Evolutionary conservation across 192 early-diverging fungal genomes (phyloP), one percentile per base, ranked within the genome.

Genomic region (Rhizophagus prolifer): DNA sequence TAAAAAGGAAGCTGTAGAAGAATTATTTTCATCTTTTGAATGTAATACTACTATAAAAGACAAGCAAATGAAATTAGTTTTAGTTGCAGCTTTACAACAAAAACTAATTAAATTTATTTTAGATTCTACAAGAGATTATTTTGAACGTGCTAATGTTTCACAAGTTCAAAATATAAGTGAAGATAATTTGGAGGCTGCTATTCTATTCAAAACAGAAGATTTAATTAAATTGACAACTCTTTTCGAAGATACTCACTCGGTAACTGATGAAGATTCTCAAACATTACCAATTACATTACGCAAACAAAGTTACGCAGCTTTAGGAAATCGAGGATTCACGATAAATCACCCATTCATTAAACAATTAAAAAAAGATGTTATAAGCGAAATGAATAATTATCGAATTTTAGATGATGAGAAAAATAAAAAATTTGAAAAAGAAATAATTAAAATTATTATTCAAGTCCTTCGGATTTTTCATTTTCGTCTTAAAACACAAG

Each of bases 401-500:
- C 58, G 73, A 12, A 34, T 16, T n/a, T 4, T 74, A 28, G 73
- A 58, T 21, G 21, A 60, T 44, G 44, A 74, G 31, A 74, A 74
- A 34, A 60, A 41, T 16, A 31, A 60, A 63, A 30, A 63, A 9
- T 7, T 61, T 23, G 10, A 9, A 19, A 31, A 58, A 74, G 34
- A 34, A 23, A 6, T 26, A 9, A 28, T 19, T 25, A 7, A 8
- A 19, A 38, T 74, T 10, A 41, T 74, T 46, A 25, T 34, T 44
- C 44, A 74, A 44, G 44, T 74, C 26, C 16, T 74, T 44, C 58
- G 41, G 1, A 30, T 74, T 36, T 74, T 74, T 26, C 25, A 3
- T 9, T 74, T 74, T 62, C 58, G 73, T 13, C 10, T 63, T n/a
- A 38, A 63, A 14, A 44, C 73, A 5, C 73, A 74, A 63, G 50